phyloP scores from a whole-genome alignment of 2,329 filamentous ascomycete genomes.

The Nigrospora sphaerica region DNA sequence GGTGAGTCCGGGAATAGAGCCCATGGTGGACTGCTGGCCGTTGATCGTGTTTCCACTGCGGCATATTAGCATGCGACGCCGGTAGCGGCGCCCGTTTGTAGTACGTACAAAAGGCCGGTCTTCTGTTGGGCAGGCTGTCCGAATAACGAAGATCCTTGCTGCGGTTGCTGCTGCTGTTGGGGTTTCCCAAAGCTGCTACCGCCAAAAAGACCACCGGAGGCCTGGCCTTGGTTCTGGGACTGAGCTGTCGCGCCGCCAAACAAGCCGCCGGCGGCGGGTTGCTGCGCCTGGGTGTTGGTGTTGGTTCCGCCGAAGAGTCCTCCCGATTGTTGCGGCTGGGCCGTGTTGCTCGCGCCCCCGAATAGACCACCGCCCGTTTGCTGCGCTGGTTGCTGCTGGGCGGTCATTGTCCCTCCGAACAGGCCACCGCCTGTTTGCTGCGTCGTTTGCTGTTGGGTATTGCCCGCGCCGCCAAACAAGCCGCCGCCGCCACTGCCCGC shows the following conservation, averaged over 20 bases:
- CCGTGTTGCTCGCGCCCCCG: conserved; percentile 9
- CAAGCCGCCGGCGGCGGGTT: conserved; percentile 17
- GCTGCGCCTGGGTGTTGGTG: conserved; percentile 1
- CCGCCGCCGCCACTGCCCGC: conserved; percentile 6
- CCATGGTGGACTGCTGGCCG: conserved; percentile 6
- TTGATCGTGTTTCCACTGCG: background rate
- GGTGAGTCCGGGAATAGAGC: conserved; percentile 26
- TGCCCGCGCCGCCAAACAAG: conserved; percentile 11
- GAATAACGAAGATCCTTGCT: conserved; percentile 6
- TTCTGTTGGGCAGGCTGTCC: conserved; percentile 17
- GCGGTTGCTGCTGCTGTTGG: background rate
- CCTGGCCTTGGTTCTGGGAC: conserved; percentile 3
- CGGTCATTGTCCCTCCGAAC: conserved; percentile 14
- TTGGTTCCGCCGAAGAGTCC: conserved; percentile 5
- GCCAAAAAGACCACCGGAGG: conserved; percentile 6
- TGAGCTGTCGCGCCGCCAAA: conserved; percentile 16
- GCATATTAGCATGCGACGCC: background rate
- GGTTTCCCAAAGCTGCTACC: background rate
- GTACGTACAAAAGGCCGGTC: conserved; percentile 22
- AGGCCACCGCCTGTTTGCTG: conserved; percentile 14
- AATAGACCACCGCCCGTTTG: conserved; percentile 11
- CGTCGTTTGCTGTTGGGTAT: conserved; percentile 7
- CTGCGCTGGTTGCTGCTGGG: background rate
- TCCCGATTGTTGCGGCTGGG: conserved; percentile 3
- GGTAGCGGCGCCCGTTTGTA: too few species aligned